Base-by-base conservation (phyloP, 1,139 yeast genomes). In the Saccharomycopsis hybrid region DNA sequence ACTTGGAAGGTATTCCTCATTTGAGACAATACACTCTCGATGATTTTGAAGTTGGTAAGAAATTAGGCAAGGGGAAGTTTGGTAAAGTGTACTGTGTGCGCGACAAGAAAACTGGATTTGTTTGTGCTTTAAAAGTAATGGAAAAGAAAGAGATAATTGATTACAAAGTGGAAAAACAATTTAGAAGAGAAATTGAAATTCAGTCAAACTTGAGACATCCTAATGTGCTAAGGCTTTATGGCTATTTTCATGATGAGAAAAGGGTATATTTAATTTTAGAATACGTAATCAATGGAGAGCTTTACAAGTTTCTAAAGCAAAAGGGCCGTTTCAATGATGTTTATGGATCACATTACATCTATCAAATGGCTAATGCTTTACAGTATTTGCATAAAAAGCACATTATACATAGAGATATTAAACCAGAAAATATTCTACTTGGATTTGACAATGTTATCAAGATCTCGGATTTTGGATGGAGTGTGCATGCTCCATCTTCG, bases 401-500 rank as follows among this genome's bases (percentile, higher is more conserved):
- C 57, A 82, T 90, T 43, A 85, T 92, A 35, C 98, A 92, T 62
- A 74, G 98, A 54, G 98, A 90, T 63, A 77, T 90, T 56, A 90
- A 90, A 63, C 97, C 97, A 0, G 97, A 90, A 62, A 90, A 90
- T 59, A 84, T 90, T 47, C 67, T 90, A 48, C 69, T 90, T 7
- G 86, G 88, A 4, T 74, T 80, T 50, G 78, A 86, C 61, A 85
- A 88, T 58, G 73, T 74, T 37, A 73, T 90, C 47, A 89, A 88
- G 62, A 74, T 92, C 43, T 85, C 96, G 42, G 98, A 92, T 66
- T 92, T 92, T 65, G 98, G 98, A 9, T 92, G 97, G 97, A 85
- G 96, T 52, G 95, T 90, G 0, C 84, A 73, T 56, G 76, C 78
- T 1, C 79, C 82, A 1, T 63, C 70, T 2, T 67, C 70, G 0